Base-by-base conservation (phyloP, 2,329 filamentous ascomycete genomes). In the Pseudovirgaria hyperparasitica region DNA sequence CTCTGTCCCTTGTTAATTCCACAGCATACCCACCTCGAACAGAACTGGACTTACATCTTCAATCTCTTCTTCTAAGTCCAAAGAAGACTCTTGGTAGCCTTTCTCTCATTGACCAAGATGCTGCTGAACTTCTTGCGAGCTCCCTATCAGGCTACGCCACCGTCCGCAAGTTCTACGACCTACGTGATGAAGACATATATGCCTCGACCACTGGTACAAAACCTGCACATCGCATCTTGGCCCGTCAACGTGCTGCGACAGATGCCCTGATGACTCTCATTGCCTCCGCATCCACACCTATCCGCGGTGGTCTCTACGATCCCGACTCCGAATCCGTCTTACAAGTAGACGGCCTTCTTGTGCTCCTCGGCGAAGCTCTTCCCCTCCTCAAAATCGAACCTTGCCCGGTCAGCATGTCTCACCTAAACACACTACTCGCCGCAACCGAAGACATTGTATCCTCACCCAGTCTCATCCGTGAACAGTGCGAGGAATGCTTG, bases 141-240 rank as follows among this genome's bases (percentile, higher is more conserved):
- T 78, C 86, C 56, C 72, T 94, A 7, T 90, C 82, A 48, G 87
- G 87, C 13, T 96, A 96, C 45, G 87, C 86, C 13, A 92, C 85
- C 1, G 63, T 96, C 12, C 79, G 87, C 19, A 78, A 76, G 39
- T 94, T 87, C 59, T 96, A 92, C 53, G 78, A 86, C 35, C 67
- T 86, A n/a, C 73, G 87, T 25, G 87, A 96, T 45, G 69, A 72
- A 41, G 62, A 66, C n/a, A 36, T 65, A 4, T 36, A 52, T 5
- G 35, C 54, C 7, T 34, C 43, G 23, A 46, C 55, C 14, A 40
- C 52, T 5, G 40, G 39, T 25, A 29, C 41, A 28, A 58, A 54
- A 25, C 54, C 60, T 5, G 54, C 48, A 13, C 55, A 66, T 33
- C 55, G 60, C 31, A 66, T 74, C 0, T 57, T 75, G 13, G 63